Base-by-base conservation (phyloP, 192 early-diverging fungal species). In the Endogone sp. region DNA sequence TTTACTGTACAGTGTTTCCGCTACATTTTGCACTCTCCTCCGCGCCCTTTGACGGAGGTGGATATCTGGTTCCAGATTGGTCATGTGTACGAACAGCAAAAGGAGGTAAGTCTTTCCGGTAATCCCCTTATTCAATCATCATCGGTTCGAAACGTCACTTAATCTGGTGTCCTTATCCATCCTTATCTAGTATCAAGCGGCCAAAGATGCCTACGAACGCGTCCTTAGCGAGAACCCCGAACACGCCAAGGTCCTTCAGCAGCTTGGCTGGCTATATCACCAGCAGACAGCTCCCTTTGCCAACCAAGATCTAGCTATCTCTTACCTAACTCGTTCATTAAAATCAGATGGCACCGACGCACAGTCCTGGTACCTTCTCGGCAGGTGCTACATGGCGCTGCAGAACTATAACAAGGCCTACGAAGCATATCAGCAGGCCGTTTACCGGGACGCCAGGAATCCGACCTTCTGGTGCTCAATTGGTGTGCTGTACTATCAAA, bases 51-150 rank as follows among this genome's bases (percentile, higher is more conserved):
- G 26, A 95, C 94, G 22, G 94, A 96, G 71, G 85, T 88, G 3
- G 98, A 99, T 74, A 95, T 99, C 56, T 96, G 94, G 95, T 99
- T 96, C 81, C 96, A 99, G 77, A 98, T 96, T 59, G 98, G 96
- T 22, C 95, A 96, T 64, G 93, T 96, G 2, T 90, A 98, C 76
- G 98, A 99, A 75, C 93, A 95, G 70, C 90, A 92, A 71, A 94
- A 94, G 57, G 94, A 99, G 64, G 90, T 90, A 77, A 55, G 75
- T 59, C n/a, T n/a, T 57, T 67, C 3, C 31, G 20, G 20, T 63
- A 10, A 23, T 30, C 21, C 10, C 4, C 56, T 11, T 57, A 23
- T n/a, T 3, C 8, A 20, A 61, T 6, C 8, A 20, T 25, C 60
- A 27, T 25, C 11, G 60, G 20, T 60, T 56, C 31, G 25, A 56